phyloP scores from a whole-genome alignment of 257 asterid genomes.

The Scutellaria baicalensis region DNA sequence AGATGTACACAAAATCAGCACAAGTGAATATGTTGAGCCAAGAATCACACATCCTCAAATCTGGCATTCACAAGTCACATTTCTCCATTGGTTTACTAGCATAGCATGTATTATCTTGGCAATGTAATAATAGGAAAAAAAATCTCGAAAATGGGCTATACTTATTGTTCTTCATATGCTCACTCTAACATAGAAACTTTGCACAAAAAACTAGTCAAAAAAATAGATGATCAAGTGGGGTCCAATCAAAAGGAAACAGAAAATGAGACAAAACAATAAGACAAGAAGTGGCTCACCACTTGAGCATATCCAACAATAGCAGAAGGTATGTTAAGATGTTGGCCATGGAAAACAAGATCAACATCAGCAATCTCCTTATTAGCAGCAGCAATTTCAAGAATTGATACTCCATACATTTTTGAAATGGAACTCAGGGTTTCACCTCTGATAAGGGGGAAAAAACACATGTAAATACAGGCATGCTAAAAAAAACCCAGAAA shows the following conservation, averaged over 20 bases:
- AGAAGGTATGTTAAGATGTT: constrained; percentile 19
- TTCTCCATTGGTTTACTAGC: background rate
- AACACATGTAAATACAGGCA: background rate
- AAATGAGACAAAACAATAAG: too few species aligned
- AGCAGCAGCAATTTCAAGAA: constrained; percentile 40
- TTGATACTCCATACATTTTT: constrained; percentile 36
- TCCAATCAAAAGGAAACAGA: too few species aligned
- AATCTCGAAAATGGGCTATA: background rate
- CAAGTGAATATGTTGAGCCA: background rate
- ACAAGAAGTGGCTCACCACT: constrained; percentile 11
- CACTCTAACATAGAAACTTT: too few species aligned
- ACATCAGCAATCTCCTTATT: constrained; percentile 34
- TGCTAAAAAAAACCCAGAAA: background rate
- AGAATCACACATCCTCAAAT: background rate
- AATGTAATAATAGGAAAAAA: background rate
- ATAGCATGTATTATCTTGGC: background rate
- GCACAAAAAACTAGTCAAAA: too few species aligned
- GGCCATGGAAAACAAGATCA: constrained; percentile 28
- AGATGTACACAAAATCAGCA: background rate
- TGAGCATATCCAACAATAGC: constrained; percentile 12
- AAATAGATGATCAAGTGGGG: too few species aligned
- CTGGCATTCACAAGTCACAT: background rate
- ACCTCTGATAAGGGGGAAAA: constrained; percentile 29
- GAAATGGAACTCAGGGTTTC: constrained; percentile 43
- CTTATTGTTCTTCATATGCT: too few species aligned